Evolutionary conservation across 2,329 filamentous ascomycete species (phyloP).

Genomic region (Pseudogymnoascus sp.): DNA sequence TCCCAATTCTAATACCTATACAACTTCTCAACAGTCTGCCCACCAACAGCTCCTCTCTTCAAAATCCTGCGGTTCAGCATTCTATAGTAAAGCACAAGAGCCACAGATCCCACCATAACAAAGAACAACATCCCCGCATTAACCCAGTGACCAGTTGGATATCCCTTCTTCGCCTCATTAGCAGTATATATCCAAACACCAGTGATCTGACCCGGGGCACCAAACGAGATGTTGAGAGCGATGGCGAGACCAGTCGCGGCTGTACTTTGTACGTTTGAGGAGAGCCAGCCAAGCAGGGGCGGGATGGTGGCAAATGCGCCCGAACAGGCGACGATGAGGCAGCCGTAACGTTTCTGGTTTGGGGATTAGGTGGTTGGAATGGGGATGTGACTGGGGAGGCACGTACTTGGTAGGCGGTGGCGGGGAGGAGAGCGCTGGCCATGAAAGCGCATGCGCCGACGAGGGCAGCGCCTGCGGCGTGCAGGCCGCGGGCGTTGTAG

Average conservation of each 20-base stretch:
- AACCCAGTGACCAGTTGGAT: conserved; percentile 1
- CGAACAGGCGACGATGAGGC: neutral
- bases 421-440: conserved; percentile 18
- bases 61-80: neutral
- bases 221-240: neutral
- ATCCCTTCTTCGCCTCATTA: neutral
- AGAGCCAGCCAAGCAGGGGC: neutral
- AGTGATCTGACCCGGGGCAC: neutral
- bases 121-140: conserved; percentile 3
- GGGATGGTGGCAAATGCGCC: neutral
- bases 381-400: neutral
- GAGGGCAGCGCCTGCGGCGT: conserved; percentile 41
- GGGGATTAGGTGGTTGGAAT: neutral
- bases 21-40: neutral
- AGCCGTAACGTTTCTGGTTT: neutral
- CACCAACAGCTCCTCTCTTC: neutral
- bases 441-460: conserved; percentile 52
- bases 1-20: neutral
- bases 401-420: neutral
- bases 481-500: conserved; percentile 49
- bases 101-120: neutral
- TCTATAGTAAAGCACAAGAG: neutral
- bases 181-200: conserved; percentile 1
- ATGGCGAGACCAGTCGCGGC: neutral
- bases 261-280: neutral